Conservation (phyloP, 176 grass and related monocot species). For the Pontederia crassipes region DNA sequence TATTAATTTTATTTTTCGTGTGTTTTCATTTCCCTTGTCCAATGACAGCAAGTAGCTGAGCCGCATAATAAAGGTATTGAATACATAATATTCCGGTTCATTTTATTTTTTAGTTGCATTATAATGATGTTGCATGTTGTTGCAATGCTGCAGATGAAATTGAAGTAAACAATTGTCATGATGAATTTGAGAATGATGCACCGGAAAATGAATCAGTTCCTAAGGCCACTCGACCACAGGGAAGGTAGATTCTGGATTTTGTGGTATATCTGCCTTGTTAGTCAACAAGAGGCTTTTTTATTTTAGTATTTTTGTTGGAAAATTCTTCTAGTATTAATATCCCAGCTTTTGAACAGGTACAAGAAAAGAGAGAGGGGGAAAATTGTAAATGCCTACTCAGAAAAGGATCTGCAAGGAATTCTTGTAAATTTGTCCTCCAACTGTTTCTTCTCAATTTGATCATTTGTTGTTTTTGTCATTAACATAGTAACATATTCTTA, state of each 20-base stretch:
- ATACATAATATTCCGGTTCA: not conserved
- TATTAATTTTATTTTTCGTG: not conserved
- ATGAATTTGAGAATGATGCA: conserved; percentile 40
- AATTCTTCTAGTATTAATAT: conserved; percentile 4
- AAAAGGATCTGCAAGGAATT: conserved; percentile 95
- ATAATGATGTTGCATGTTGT: conserved; percentile 1
- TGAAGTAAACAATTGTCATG: conserved; percentile 32
- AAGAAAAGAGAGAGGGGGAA: conserved; percentile 91
- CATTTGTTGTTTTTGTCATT: not conserved
- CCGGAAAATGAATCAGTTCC: conserved; percentile 27
- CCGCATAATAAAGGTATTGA: conserved; percentile 46
- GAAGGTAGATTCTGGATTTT: conserved; percentile 45
- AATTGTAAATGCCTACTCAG: conserved; percentile 64
- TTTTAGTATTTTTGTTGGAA: too few relatives aligned
- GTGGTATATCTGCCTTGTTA: not conserved
- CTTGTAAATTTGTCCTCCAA: conserved; percentile 36
- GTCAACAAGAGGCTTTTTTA: conserved; percentile 2
- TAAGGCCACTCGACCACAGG: conserved; percentile 75
- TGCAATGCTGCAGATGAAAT: conserved; percentile 32
- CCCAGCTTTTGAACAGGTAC: conserved; percentile 36
- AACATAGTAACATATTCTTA: not conserved
- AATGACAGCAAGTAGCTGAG: conserved; percentile 53
- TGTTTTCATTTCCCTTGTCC: not conserved
- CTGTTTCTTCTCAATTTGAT: conserved; percentile 5
- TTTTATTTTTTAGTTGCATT: conserved; percentile 2